Base-by-base conservation (phyloP, 140 eudicot genomes). In the Stevia rebaudiana region DNA sequence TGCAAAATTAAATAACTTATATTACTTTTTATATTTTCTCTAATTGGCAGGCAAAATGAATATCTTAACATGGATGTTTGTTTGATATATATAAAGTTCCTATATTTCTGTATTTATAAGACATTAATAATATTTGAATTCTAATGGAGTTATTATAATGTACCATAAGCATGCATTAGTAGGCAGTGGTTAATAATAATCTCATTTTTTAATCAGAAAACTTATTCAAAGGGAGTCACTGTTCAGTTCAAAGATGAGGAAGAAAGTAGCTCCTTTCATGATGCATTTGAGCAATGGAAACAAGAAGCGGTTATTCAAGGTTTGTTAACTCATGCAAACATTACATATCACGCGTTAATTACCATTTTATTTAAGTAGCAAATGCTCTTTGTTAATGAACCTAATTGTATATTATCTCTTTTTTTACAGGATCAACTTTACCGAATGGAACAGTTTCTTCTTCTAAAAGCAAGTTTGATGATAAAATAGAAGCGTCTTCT, bases 401-500 rank as follows among this genome's bases (percentile, higher is more conserved):
- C 30, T 54, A 6, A 48, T 19, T 47, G 22, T 69, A 55, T 33
- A 8, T 46, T 51, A 24, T 63, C 28, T 70, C 41, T 30, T 56
- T 52, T 51, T n/a, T n/a, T 68, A 30, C 82, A 85, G 96, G 75
- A 64, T 74, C 85, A 74, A 25, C 33, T 25, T 65, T 87, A 63
- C 77, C 89, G 47, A 81, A 85, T 75, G 97, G 99, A 70, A 67
- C 61, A 28, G 56, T 73, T 18, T 54, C 80, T 61, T 58, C 78
- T 73, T 69, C 84, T 37, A 75, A 69, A 69, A 82, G 97, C 88
- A 92, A 88, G 78, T 88, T 92, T 60, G 99, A 92, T 76, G 87
- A 83, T 68, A 92, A 92, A 75, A 88, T 88, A 72, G 99, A 92
- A 81, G 80, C 95, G 67, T 85, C 99, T 63, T 88, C 97, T 67